Base-by-base conservation (phyloP, 805 yeast genomes). In the Teunomyces funiuensis region DNA sequence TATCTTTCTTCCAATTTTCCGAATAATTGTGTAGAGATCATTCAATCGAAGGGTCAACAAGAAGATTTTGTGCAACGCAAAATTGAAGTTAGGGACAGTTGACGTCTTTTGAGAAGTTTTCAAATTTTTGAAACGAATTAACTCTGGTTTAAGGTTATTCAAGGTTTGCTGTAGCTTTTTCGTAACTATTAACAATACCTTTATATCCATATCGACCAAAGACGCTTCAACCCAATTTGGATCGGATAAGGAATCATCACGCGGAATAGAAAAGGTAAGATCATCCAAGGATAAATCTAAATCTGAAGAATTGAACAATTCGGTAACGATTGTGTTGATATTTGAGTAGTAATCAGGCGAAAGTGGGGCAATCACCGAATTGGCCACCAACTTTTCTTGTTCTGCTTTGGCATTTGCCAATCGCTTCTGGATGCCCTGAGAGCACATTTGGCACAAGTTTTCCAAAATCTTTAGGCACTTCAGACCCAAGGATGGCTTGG, bases 1-100 rank as follows among this genome's bases (percentile, higher is more conserved):
- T 5, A 74, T 52, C 33, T 72, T 69, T 43, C 77, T 65, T 3
- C 82, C 82, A 39, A 71, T 61, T 43, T 66, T 66, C 37, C 83
- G 61, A 16, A 74, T 49, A 2, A 73, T 57, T 4, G 72, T 63
- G 50, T 77, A 77, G 23, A 77, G 41, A 49, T 78, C 83, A 33
- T 80, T 79, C 30, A 75, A 52, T 36, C 78, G 59, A 26, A 76
- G 50, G 4, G 77, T 60, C 40, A 71, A 46, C 5, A 76, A 65
- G 42, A 77, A 67, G 3, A 77, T 58, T 43, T 74, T 62, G 49
- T 80, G 84, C 29, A 76, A 51, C 0, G 77, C 55, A 43, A 60
- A 66, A n/a, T 60, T 52, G 63, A 69, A 62, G 37, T 55, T 49
- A 3, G 73, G 70, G 2, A 70, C 14, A 2, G 29, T 23, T 8